phyloP scores from a whole-genome alignment of 2,329 filamentous ascomycete species.

The Chaetoscypha palmicola region DNA sequence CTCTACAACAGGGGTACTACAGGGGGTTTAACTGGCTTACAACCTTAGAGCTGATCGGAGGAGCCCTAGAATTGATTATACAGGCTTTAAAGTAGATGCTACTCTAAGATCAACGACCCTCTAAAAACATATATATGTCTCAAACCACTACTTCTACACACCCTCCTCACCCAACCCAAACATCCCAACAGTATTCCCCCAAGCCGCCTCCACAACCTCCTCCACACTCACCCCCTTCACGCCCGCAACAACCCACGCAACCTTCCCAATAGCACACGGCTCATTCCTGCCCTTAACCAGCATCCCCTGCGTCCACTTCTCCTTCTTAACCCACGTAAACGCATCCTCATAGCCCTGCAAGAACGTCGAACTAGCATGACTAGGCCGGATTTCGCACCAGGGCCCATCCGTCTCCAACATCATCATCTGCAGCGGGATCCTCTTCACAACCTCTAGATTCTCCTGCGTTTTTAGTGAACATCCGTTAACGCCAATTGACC shows the following conservation, averaged over 20 bases:
- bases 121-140: too few relatives aligned
- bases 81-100: too few relatives aligned
- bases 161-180: too few relatives aligned
- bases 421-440: constrained; percentile 69
- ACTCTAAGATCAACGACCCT: too few relatives aligned
- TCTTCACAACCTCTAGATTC: constrained; percentile 77
- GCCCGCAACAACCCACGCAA: constrained; percentile 81
- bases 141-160: too few relatives aligned
- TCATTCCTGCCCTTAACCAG: constrained; percentile 97
- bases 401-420: constrained; percentile 97
- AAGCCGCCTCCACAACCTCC: constrained; percentile 79
- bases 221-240: constrained; percentile 76
- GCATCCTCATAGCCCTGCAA: constrained; percentile 25
- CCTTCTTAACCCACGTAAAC: constrained; percentile 87
- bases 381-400: constrained; percentile 91
- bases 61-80: too few relatives aligned
- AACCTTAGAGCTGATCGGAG: too few relatives aligned
- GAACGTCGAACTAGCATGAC: constrained; percentile 59
- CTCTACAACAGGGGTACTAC: too few relatives aligned
- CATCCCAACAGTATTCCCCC: constrained; percentile 73
- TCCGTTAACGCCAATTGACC: constrained; percentile 93
- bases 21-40: too few relatives aligned
- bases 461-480: constrained; percentile 93
- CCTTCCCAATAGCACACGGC: constrained; percentile 75
- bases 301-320: constrained; percentile 79